These are phyloP conservation scores for Penicillium sp. DNA, from an alignment of 2,329 filamentous ascomycete species.

Conservation along the genomic window DNA sequence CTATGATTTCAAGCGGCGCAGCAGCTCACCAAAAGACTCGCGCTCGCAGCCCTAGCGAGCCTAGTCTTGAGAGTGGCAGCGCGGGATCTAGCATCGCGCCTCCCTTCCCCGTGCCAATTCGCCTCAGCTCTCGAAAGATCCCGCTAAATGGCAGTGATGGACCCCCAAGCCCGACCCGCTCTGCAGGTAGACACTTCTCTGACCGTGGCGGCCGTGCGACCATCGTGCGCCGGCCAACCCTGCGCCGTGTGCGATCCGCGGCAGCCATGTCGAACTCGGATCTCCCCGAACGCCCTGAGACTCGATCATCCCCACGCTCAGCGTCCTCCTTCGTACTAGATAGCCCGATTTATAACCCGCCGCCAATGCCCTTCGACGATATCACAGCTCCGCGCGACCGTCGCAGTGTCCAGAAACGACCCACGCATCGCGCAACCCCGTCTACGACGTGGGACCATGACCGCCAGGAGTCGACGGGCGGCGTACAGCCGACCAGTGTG, in stretches of 20 bases:
- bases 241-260: constrained; percentile 84
- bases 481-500: constrained; percentile 72
- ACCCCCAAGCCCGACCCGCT: constrained; percentile 72
- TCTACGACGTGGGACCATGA: constrained; percentile 36
- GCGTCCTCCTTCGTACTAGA: constrained; percentile 68
- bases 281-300: constrained; percentile 49
- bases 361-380: constrained; percentile 72
- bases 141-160: constrained; percentile 72
- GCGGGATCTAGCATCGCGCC: constrained; percentile 53
- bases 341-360: constrained; percentile 63
- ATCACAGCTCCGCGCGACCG: constrained; percentile 57
- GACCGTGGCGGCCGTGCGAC: constrained; percentile 58
- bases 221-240: constrained; percentile 61
- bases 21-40: constrained; percentile 67
- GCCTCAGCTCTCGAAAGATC: constrained; percentile 81
- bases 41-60: constrained; percentile 52
- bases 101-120: constrained; percentile 87
- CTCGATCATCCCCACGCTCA: constrained; percentile 58
- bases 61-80: constrained; percentile 45
- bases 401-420: constrained; percentile 27
- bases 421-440: constrained; percentile 26
- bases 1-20: constrained; percentile 78
- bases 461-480: constrained; percentile 53
- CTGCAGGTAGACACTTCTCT: constrained; percentile 56
- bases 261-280: constrained; percentile 65